These are phyloP conservation scores for Vanilla planifolia DNA, from an alignment of 106 monocot genomes.

Conservation along the genomic window DNA sequence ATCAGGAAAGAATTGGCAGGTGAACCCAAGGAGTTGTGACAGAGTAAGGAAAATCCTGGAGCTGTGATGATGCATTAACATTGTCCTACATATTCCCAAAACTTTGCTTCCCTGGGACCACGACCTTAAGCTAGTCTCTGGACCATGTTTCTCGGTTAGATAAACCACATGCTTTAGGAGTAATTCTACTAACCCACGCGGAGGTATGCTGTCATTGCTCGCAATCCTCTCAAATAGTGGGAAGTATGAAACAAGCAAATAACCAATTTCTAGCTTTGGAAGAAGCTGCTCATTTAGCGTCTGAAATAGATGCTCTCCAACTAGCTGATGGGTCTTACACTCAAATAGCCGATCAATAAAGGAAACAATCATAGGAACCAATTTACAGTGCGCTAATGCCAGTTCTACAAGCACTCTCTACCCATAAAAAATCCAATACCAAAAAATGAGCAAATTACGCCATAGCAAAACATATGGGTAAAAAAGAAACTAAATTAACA, in stretches of 20 bases:
- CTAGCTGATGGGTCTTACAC: conserved; percentile 31
- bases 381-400: conserved; percentile 38
- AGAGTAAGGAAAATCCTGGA: conserved; percentile 60
- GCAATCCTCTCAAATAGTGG: conserved; percentile 87
- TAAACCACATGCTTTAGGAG: conserved; percentile 51
- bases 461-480: not conserved
- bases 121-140: conserved; percentile 47
- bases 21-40: conserved; percentile 58
- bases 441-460: conserved; percentile 9
- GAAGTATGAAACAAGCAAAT: conserved; percentile 50
- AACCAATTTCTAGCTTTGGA: conserved; percentile 47
- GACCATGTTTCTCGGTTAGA: conserved; percentile 58
- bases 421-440: conserved; percentile 5
- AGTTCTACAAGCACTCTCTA: conserved; percentile 64
- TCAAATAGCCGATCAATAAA: conserved; percentile 58
- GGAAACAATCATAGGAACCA: conserved; percentile 59
- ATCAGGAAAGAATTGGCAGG: conserved; percentile 79
- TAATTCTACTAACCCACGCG: conserved; percentile 51
- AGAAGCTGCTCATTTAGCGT: conserved; percentile 63
- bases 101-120: conserved; percentile 89
- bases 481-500: not conserved
- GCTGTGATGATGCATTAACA: conserved; percentile 71
- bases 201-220: conserved; percentile 51
- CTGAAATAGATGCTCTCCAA: conserved; percentile 57
- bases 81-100: conserved; percentile 60